Base-by-base conservation (phyloP, 2,329 filamentous ascomycete species). In the Huntiella decipiens region DNA sequence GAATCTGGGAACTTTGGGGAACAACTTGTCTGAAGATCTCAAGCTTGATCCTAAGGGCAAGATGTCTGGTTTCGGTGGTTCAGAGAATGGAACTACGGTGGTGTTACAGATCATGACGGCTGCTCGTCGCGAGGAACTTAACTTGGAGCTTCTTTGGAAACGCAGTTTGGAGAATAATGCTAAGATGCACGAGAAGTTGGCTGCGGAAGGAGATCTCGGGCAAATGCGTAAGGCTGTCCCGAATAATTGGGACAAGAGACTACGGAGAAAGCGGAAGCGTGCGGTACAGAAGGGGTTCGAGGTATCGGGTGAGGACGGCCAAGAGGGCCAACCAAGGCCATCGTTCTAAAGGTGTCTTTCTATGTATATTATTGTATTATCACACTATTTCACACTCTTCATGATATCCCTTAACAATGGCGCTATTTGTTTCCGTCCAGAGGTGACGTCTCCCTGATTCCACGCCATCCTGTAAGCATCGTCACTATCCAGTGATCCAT, bases 41-140 rank as follows among this genome's bases (percentile, higher is more conserved):
- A 60, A 65, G 19, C 57, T 68, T 34, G 65, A 68, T 15, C 63
- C 65, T 12, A 61, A 63, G 10, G 68, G 74, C 11, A 67, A 71
- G 6, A 75, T 87, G 48, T 77, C 85, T 32, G 88, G 88, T 0
- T 95, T 95, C 56, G 83, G 85, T 1, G 48, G 48, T 7, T 47
- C 48, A 11, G 15, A n/a, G 4, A 39, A 46, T 22, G 71, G 71
- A 7, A 68, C 65, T 1, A 74, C 71, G 0, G 55, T 77, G 16
- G 66, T 76, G 11, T 60, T 76, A 7, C 73, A 77, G 54, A 66
- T 73, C 53, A 65, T 76, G 61, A 75, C 71, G 0, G 70, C 73
- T 53, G 55, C 62, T 6, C 62, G 70, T 47, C 63, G 73, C 31
- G 56, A 59, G 16, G 71, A 76, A 52, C 59, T 76, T 44, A 65